These are phyloP conservation scores for Corchorus capsularis DNA, from an alignment of 345 rosid genomes.

Conservation along the genomic window DNA sequence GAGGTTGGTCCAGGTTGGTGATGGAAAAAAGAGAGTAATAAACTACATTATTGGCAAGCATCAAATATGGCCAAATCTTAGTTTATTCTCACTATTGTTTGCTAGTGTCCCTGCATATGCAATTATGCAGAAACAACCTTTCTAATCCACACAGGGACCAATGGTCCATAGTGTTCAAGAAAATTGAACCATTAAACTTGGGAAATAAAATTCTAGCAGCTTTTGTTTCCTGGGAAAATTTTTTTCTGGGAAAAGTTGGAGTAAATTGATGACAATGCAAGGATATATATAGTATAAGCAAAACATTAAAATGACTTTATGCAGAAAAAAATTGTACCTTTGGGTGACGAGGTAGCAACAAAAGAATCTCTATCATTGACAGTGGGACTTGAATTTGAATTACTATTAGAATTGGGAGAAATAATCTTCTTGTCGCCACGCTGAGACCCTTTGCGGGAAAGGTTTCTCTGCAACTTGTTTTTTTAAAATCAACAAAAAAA, in stretches of 20 bases:
- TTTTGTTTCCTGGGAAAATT: neutral
- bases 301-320: neutral
- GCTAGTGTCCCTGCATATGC: slow-evolving; percentile 15
- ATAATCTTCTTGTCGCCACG: slow-evolving; percentile 54
- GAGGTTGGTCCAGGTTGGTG: slow-evolving; percentile 14
- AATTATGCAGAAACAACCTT: neutral
- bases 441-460: slow-evolving; percentile 70
- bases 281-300: neutral
- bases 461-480: slow-evolving; percentile 67
- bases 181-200: neutral
- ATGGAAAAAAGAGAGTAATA: neutral
- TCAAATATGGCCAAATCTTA: slow-evolving; percentile 27
- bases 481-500: slow-evolving; percentile 5
- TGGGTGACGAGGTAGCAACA: slow-evolving; percentile 54
- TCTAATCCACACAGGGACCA: neutral
- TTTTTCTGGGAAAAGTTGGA: neutral
- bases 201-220: neutral
- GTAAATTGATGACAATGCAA: slow-evolving; percentile 1
- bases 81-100: slow-evolving; percentile 23
- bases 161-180: neutral
- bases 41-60: slow-evolving; percentile 16
- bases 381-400: slow-evolving; percentile 33
- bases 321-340: slow-evolving; percentile 45
- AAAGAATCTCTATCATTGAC: slow-evolving; percentile 45
- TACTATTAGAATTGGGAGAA: neutral